A percentile compares a stretch with the other conserved stretches of the same genome.
phyloP scores from a whole-genome alignment of 208 protist genomes.

The Tetramitus jugosus region DNA sequence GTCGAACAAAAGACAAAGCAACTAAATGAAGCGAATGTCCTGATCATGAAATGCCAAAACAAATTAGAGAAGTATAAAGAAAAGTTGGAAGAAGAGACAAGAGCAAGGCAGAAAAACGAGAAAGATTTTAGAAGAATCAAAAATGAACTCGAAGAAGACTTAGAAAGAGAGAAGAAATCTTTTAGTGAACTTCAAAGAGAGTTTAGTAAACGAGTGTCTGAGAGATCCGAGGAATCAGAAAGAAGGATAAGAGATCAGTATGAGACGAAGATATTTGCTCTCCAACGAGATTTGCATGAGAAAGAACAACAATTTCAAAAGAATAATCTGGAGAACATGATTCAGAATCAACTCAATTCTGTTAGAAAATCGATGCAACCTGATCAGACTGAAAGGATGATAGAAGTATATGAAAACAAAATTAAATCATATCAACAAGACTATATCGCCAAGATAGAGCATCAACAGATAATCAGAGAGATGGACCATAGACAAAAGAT shows the following conservation, averaged over 20 bases:
- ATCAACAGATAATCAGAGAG: neutral
- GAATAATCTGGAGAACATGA: neutral
- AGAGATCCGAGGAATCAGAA: neutral
- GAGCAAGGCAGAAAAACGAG: neutral
- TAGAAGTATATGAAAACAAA: conserved; percentile 13
- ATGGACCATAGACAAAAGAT: neutral
- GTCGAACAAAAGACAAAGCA: neutral
- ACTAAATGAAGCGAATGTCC: neutral
- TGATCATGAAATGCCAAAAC: neutral
- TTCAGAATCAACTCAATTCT: neutral
- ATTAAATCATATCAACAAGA: conserved; percentile 3
- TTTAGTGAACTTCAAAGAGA: conserved; percentile 4
- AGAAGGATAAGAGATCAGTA: neutral
- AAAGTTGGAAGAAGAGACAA: neutral
- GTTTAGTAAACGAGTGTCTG: neutral
- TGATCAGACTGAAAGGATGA: neutral
- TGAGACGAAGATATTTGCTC: neutral
- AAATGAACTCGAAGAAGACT: neutral
- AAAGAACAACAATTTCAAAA: neutral
- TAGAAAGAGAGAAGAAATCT: neutral
- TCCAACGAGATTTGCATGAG: neutral
- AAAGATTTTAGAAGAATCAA: neutral
- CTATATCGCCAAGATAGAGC: neutral
- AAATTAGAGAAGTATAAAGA: conserved; percentile 8
- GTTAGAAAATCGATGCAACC: neutral